A percentile compares a stretch with the other conserved stretches of the same genome.
Conservation (phyloP, 805 yeast genomes). For the Teunomyces kruisii region DNA sequence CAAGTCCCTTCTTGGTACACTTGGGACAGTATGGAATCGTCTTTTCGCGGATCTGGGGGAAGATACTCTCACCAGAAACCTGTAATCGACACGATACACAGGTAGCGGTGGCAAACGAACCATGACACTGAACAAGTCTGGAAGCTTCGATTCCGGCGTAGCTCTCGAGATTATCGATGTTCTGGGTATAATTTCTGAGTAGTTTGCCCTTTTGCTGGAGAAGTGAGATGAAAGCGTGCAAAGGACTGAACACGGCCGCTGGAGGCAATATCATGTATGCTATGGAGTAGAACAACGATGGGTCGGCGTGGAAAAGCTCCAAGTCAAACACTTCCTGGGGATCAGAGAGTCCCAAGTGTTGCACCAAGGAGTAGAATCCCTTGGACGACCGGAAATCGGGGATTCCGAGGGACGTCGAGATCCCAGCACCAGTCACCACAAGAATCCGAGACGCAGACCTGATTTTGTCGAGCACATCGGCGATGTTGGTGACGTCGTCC, state of each 20-base stretch:
- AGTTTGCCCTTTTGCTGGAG: conserved; percentile 76
- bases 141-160: conserved; percentile 70
- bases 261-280: conserved; percentile 48
- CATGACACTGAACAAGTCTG: conserved; percentile 84
- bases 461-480: conserved; percentile 56
- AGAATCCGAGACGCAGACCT: conserved; percentile 45
- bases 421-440: conserved; percentile 47
- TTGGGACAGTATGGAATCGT: conserved; percentile 72
- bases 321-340: conserved; percentile 48
- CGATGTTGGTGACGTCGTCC: conserved; percentile 54
- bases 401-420: conserved; percentile 44
- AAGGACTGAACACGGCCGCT: conserved; percentile 34
- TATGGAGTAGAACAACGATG: conserved; percentile 40
- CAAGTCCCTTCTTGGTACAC: conserved; percentile 39
- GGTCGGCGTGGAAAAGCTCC: conserved; percentile 36
- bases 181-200: conserved; percentile 84
- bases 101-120: conserved; percentile 85
- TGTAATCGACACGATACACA: conserved; percentile 73
- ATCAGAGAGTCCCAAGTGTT: conserved; percentile 45
- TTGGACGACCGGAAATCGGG: conserved; percentile 48
- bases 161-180: conserved; percentile 84
- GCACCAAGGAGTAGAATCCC: conserved; percentile 62
- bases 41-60: conserved; percentile 54
- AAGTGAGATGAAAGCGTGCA: conserved; percentile 76
- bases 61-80: conserved; percentile 66